Evolutionary conservation across 257 asterid genomes (phyloP), one percentile per base, ranked within the genome.

Genomic region (Primulina eburnea): DNA sequence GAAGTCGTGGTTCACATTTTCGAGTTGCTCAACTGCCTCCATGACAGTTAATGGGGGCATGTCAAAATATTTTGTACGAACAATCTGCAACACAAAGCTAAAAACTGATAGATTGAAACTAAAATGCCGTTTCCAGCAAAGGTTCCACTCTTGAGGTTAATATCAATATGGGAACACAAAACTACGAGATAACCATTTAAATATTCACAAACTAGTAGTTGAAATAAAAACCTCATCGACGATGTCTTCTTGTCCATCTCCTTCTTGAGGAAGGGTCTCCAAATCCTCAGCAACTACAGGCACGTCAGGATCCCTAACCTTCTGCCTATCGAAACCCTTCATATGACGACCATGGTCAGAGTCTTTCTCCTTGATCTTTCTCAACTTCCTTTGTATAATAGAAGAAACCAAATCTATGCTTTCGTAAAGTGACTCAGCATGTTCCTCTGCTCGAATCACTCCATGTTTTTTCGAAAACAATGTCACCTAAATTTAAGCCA

Each of bases 1-100:
- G 85, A 92, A 92, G 82, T 92, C 95, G 17, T 92, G 98, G 76
- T 90, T 90, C 4, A 92, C 82, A 73, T 86, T 88, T 70, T 92
- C 97, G 71, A 93, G 85, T 88, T 93, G 97, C 87, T 82, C 90
- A n/a, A 93, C 84, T 30, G 99, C 99, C 87, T 91, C 99, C 35
- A 60, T 67, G 17, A 89, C 85, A 29, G 92, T 87, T 80, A 93
- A 75, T 14, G 97, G 95, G 8, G 96, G 96, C 99, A 93, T 93
- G 63, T 91, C 97, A 66, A 93, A 91, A 90, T 85, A 89, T 77
- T 91, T 91, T 47, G 85, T 86, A 10, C 97, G 89, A 40, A 93
- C 93, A 62, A 92, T 74, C 98, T 92, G 87, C 76, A 77, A 26
- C 14, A 37, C 62, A 53, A 17, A 59, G 34, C 18, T 32, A 26